These are phyloP conservation scores for Eucalyptus dawsonii DNA, from an alignment of 345 rosid genomes.

Conservation along the genomic window DNA sequence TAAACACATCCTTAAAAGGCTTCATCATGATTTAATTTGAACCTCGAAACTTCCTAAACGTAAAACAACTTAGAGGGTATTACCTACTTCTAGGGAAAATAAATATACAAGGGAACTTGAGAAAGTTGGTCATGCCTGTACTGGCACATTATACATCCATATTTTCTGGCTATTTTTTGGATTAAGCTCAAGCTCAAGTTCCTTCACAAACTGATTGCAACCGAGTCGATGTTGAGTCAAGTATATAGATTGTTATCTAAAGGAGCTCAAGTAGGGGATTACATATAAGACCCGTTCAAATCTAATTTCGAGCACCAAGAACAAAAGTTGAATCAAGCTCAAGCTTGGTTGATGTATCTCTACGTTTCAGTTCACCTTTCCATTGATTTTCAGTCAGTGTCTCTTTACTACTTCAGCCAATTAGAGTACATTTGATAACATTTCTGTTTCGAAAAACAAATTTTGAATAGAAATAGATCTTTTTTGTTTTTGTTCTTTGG, in stretches of 20 bases:
- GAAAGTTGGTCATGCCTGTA: no score
- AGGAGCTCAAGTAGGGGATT: background rate
- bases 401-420: background rate
- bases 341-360: background rate
- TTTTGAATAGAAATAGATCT: no score
- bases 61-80: no score
- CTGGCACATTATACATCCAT: background rate
- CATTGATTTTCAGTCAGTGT: background rate
- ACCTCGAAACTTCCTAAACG: no score
- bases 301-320: background rate
- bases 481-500: no score
- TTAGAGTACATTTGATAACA: background rate
- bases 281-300: background rate
- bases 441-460: no score
- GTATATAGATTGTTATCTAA: background rate
- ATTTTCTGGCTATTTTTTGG: background rate
- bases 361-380: background rate
- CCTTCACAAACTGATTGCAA: background rate
- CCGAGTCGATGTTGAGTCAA: background rate
- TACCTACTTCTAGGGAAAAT: no score
- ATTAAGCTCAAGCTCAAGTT: background rate
- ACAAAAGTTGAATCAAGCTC: background rate
- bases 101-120: no score
- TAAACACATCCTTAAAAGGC: no score
- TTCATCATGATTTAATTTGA: no score